These are phyloP conservation scores for Neoscytalidium dimidiatum DNA, from an alignment of 2,329 filamentous ascomycete genomes.

Conservation along the genomic window DNA sequence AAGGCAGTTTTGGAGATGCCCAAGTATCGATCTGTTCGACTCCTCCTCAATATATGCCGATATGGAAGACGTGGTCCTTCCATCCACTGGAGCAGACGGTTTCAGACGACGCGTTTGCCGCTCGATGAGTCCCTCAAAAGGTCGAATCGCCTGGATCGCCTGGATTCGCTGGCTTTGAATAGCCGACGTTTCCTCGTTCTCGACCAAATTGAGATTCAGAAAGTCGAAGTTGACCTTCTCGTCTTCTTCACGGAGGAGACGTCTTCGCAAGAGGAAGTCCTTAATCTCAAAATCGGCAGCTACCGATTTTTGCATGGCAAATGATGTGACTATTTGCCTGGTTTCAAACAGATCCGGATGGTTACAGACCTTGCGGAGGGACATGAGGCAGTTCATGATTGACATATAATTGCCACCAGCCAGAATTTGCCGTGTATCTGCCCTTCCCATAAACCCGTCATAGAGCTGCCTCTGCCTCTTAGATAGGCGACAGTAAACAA, in stretches of 20 bases:
- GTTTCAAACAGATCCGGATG: slow-evolving; percentile 97
- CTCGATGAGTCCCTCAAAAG: slow-evolving; percentile 70
- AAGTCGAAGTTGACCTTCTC: slow-evolving; percentile 71
- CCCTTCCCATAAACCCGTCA: slow-evolving; percentile 90
- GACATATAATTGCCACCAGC: slow-evolving; percentile 94
- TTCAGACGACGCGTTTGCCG: slow-evolving; percentile 63
- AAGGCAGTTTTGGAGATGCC: slow-evolving; percentile 77
- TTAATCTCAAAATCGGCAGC: slow-evolving; percentile 72
- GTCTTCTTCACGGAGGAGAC: slow-evolving; percentile 65
- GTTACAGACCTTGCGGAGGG: slow-evolving; percentile 95
- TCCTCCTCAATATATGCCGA: slow-evolving; percentile 72
- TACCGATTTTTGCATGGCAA: slow-evolving; percentile 83
- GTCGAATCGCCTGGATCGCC: slow-evolving; percentile 63
- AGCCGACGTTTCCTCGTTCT: slow-evolving; percentile 62
- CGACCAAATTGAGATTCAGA: slow-evolving; percentile 74
- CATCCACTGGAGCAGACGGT: slow-evolving; percentile 59
- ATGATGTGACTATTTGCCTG: slow-evolving; percentile 93
- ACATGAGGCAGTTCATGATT: slow-evolving; percentile 98
- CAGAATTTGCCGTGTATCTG: slow-evolving; percentile 85
- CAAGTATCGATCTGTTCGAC: slow-evolving; percentile 40
- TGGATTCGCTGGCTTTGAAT: slow-evolving; percentile 48
- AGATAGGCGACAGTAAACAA: slow-evolving; percentile 91
- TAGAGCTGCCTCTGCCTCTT: slow-evolving; percentile 95
- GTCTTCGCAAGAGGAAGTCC: slow-evolving; percentile 68
- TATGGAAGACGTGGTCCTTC: slow-evolving; percentile 68